Evolutionary conservation across 2,329 filamentous ascomycete genomes (phyloP), one percentile per base, ranked within the genome.

Genomic region (Myriosclerotinia duriaeana): DNA sequence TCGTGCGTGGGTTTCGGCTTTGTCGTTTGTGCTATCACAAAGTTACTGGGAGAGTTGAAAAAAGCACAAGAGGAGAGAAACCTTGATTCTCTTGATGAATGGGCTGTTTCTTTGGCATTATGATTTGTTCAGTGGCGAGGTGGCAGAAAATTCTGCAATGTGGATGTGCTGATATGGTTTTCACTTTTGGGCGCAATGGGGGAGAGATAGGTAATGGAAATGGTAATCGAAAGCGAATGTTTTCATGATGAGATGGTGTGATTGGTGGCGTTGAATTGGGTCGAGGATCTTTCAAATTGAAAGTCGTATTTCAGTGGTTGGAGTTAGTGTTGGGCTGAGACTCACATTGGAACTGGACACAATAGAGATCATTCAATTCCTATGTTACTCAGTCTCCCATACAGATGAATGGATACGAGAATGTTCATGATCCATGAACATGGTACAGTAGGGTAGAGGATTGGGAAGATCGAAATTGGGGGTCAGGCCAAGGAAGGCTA

Each of bases 401-500:
- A 34, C 34, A 61, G n/a, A 61, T 40, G 44, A 22, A 61, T 50
- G 44, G n/a, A 50, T 52, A 50, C 58, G 58, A 52, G 44, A 61
- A 50, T 50, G 30, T 38, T 26, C 44, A 50, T 52, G 46, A 61
- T 50, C 34, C 58, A 40, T 61, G 15, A 14, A 50, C 20, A 20
- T 44, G 55, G 40, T 9, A 58, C 26, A 46, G 26, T 34, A 20
- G 40, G 40, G 11, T 46, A 26, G 44, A 61, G 58, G 8, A 50
- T 7, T 26, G 44, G 36, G 44, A 38, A 26, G 20, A 61, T 50
- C 44, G 44, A 50, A 50, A 38, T 50, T 50, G 58, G 58, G 58
- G 44, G 44, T 50, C 34, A 61, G n/a, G 58, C 58, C 30, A 61
- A 61, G 58, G 30, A 52, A 61, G 58, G 44, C 44, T 26, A 61